phyloP scores from a whole-genome alignment of 768 basidiomycete genomes.

The Rhizopogon vesiculosus region DNA sequence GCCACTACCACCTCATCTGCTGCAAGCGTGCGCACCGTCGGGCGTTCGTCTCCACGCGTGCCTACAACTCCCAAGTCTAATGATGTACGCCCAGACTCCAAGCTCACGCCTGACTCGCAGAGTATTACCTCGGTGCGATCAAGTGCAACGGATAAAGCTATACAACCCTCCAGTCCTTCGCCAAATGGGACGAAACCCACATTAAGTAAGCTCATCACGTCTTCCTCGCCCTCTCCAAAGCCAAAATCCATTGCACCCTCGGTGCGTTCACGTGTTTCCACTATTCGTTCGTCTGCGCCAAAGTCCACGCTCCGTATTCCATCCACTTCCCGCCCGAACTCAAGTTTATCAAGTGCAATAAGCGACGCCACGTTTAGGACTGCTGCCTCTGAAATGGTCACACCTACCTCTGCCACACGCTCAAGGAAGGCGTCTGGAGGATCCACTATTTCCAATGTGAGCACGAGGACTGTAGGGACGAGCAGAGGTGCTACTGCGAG shows the following conservation, averaged over 20 bases:
- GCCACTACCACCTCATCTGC: slow-evolving; percentile 21
- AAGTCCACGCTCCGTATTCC: slow-evolving; percentile 26
- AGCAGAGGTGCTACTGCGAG: slow-evolving; percentile 5
- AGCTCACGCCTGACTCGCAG: slow-evolving; percentile 51
- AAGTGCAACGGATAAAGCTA: slow-evolving; percentile 18
- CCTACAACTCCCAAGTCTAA: slow-evolving; percentile 18
- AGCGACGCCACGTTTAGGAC: slow-evolving; percentile 29
- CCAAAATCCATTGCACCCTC: slow-evolving; percentile 13
- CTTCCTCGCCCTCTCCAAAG: background rate
- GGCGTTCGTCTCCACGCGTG: slow-evolving; percentile 20
- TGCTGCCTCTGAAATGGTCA: slow-evolving; percentile 22
- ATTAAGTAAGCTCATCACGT: slow-evolving; percentile 9
- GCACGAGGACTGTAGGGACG: slow-evolving; percentile 27
- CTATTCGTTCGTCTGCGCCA: slow-evolving; percentile 22
- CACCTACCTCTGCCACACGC: slow-evolving; percentile 24
- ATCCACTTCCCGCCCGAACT: slow-evolving; percentile 21
- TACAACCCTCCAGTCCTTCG: background rate
- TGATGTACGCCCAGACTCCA: slow-evolving; percentile 64
- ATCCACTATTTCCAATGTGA: slow-evolving; percentile 25
- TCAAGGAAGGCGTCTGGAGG: slow-evolving; percentile 25
- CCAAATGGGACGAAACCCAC: slow-evolving; percentile 4
- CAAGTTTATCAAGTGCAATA: slow-evolving; percentile 24
- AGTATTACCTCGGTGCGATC: slow-evolving; percentile 21
- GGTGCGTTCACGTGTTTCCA: slow-evolving; percentile 16
- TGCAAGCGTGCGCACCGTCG: slow-evolving; percentile 19